A percentile compares a stretch with the other conserved stretches of the same genome.
phyloP scores from a whole-genome alignment of 257 asterid species.

The Nicotiana otophora region DNA sequence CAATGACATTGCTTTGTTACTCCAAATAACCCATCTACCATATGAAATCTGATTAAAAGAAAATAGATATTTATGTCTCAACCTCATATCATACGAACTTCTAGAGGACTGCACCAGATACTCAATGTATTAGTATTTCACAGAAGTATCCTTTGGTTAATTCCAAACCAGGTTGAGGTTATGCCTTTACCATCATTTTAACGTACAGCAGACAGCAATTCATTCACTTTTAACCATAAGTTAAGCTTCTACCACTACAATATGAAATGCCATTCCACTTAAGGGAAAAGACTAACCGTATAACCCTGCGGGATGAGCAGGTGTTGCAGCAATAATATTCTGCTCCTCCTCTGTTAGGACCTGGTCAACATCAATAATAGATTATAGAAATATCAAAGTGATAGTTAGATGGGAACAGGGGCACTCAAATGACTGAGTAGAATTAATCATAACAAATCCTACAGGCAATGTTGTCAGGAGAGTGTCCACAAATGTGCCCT shows the following conservation, averaged over 20 bases:
- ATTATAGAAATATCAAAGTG: neutral
- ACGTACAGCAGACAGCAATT: neutral
- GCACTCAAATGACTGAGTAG: neutral
- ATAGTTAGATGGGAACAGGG: conserved; percentile 1
- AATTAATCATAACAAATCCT: conserved; percentile 16
- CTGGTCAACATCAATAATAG: conserved; percentile 22
- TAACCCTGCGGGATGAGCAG: conserved; percentile 95
- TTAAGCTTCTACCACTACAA: neutral
- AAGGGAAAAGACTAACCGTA: conserved; percentile 47
- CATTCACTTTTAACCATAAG: neutral
- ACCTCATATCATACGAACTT: neutral
- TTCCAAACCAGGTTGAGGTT: neutral
- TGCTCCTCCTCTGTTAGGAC: conserved; percentile 84
- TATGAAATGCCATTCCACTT: neutral
- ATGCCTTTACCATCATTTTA: neutral
- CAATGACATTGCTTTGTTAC: neutral
- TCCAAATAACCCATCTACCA: neutral
- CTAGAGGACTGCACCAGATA: neutral
- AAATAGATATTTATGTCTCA: neutral
- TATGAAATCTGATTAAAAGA: neutral
- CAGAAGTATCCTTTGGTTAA: neutral
- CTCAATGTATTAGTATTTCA: neutral
- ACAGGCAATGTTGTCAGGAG: conserved; percentile 80
- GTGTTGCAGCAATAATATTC: conserved; percentile 71
- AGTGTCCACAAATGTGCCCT: conserved; percentile 51